phyloP scores from a whole-genome alignment of 495 filamentous ascomycete genomes.

The Penicillium longicatenatum region DNA sequence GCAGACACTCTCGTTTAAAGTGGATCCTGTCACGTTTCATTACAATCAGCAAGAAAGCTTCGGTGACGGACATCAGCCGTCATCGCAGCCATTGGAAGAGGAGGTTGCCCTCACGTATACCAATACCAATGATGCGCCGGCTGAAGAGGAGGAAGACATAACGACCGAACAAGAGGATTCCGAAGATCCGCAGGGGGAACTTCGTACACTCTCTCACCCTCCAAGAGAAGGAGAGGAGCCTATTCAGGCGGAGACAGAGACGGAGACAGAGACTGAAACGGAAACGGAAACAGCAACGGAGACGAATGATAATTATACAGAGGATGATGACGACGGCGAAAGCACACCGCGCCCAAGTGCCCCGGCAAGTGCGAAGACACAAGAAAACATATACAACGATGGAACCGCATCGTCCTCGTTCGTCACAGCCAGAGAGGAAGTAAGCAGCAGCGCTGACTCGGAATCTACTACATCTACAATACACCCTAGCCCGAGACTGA shows the following conservation, averaged over 20 bases:
- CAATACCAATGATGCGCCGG: slow-evolving; percentile 15
- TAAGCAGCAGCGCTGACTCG: slow-evolving; percentile 17
- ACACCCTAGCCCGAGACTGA: slow-evolving; percentile 2
- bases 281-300: background rate
- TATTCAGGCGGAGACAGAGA: slow-evolving; percentile 6
- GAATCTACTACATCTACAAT: slow-evolving; percentile 23
- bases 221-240: slow-evolving; percentile 1
- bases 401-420: slow-evolving; percentile 29
- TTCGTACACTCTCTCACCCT: slow-evolving; percentile 24
- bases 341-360: slow-evolving; percentile 18
- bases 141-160: slow-evolving; percentile 19
- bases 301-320: slow-evolving; percentile 8
- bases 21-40: slow-evolving; percentile 43
- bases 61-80: slow-evolving; percentile 37
- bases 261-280: slow-evolving; percentile 13
- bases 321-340: slow-evolving; percentile 10
- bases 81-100: slow-evolving; percentile 15
- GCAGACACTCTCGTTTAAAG: slow-evolving; percentile 55
- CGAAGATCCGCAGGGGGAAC: slow-evolving; percentile 22
- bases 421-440: slow-evolving; percentile 35
- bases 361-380: slow-evolving; percentile 3
- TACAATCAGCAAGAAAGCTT: slow-evolving; percentile 37
- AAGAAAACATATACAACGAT: slow-evolving; percentile 15
- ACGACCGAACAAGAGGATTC: slow-evolving; percentile 18
- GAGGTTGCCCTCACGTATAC: slow-evolving; percentile 27